Evolutionary conservation across 1,284 basidiomycete species (phyloP), one percentile per base, ranked within the genome.

Genomic region (Cryptococcus sp.): DNA sequence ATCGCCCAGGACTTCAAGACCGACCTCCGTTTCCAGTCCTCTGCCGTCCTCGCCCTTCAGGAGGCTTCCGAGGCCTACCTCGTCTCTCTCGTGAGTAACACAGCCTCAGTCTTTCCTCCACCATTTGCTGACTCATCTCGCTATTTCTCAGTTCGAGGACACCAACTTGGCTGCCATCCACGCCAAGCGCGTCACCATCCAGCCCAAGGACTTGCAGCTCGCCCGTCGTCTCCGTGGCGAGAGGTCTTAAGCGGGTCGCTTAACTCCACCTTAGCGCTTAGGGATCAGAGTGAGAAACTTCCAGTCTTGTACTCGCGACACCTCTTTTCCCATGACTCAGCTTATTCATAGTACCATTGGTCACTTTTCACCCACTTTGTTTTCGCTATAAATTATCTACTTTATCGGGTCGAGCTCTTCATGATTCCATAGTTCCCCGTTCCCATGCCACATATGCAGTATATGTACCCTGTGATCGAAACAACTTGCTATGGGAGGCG

Each of bases 41-140:
- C 89, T 20, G 91, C 91, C 60, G 89, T 94, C 67, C 87, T 90
- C 82, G 91, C 89, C 51, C 84, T 94, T 55, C 91, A 93, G 80
- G 91, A 93, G 81, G 90, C 91, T 38, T 84, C 89, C 53, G 91
- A 94, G 82, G 91, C 91, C 23, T 93, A 94, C 84, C 89, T 93
- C 68, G 91, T 93, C 79, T 90, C 88, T 20, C 83, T 92, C 70
- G 42, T 45, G 22, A 45, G 42, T 45, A 19, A 13, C 31, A 35
- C 31, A 35, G 31, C 31, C 31, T 35, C 31, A 35, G 10, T 35
- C 31, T 8, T 35, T 10, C 7, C 7, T 8, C 31, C 31, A 10
- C 31, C 31, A 35, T 35, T 35, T 35, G 13, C 31, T 35, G 31
- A 35, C 13, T 10, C 8, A 45, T 22, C 11, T 15, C 42, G 6